Conservation (phyloP, 2,329 filamentous ascomycete species). For the Stagonosporopsis vannaccii region DNA sequence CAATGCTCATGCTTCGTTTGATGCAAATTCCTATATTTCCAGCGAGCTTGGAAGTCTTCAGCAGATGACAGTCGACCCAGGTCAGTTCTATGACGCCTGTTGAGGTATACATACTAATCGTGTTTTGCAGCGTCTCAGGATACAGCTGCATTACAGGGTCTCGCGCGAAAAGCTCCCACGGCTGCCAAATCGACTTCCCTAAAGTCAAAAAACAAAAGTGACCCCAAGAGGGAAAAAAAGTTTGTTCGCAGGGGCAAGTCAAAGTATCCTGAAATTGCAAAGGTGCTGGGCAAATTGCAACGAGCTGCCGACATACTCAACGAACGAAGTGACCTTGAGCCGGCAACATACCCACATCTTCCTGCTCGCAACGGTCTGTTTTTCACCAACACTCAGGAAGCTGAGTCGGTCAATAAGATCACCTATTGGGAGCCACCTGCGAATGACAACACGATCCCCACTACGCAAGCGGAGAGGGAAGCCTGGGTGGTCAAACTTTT, state of each 20-base stretch:
- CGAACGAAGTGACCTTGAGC: not conserved
- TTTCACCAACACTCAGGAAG: not conserved
- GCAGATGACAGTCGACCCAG: not conserved
- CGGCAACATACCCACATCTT: not conserved
- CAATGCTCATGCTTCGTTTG: not conserved
- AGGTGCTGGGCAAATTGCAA: not conserved
- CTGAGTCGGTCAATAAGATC: not conserved
- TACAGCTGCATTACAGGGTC: not conserved
- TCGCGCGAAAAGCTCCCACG: no score
- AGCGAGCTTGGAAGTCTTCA: not conserved
- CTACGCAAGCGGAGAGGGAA: not conserved
- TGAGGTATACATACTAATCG: not conserved
- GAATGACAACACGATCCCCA: not conserved
- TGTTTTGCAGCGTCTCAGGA: not conserved
- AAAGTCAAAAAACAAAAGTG: not conserved
- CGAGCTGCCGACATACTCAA: not conserved
- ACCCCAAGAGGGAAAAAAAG: not conserved
- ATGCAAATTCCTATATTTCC: not conserved
- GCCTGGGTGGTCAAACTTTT: not conserved
- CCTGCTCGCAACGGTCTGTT: not conserved
- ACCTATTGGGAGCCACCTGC: not conserved
- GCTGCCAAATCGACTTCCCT: no score
- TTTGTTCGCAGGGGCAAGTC: not conserved
- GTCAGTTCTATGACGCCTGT: not conserved
- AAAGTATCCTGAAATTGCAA: not conserved